Evolutionary conservation across 176 grass and related monocot species (phyloP), one percentile per base, ranked within the genome.

Genomic region (Carex pumila): DNA sequence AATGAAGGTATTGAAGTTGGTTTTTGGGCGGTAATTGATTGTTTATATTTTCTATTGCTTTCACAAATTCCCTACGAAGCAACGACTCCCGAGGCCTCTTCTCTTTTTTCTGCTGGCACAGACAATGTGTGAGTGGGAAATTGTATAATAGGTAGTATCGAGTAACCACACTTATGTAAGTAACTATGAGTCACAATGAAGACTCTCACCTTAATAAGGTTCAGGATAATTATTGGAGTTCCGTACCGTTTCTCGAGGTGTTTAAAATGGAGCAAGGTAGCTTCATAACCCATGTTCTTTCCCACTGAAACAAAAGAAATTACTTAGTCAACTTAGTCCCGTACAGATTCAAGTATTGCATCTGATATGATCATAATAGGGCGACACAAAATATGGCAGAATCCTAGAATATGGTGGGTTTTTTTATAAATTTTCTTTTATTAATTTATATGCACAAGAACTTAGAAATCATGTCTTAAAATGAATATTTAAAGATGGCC

Each of bases 211-310:
- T 98, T 98, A 88, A 95, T 98, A 71, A 98, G 88, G 83, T 98
- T 95, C 45, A 98, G 90, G 63, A 98, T 98, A 84, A 95, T 95
- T 52, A 98, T 93, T 85, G 95, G 95, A 58, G 89, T 87, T 36
- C 95, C 95, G 61, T 95, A 98, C 90, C 95, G 89, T 71, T 41
- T 67, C 77, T 85, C 90, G 54, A 98, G 93, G 88, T 98, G 92
- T 71, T 95, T 84, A 67, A 98, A 98, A 86, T 98, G 95, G 85
- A 91, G 95, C 34, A 82, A 86, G 12, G 92, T 93, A 63, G 91
- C 92, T 88, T 98, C 88, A 87, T 98, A 98, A 55, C 90, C 80
- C 41, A 88, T 87, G 43, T 94, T 87, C 65, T 88, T 89, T 64
- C 86, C 85, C 86, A 98, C 95, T 95, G 86, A 77, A 47, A 85